Evolutionary conservation across 73 alveolate genomes (phyloP).

Genomic region (Paramecium biaurelia): DNA sequence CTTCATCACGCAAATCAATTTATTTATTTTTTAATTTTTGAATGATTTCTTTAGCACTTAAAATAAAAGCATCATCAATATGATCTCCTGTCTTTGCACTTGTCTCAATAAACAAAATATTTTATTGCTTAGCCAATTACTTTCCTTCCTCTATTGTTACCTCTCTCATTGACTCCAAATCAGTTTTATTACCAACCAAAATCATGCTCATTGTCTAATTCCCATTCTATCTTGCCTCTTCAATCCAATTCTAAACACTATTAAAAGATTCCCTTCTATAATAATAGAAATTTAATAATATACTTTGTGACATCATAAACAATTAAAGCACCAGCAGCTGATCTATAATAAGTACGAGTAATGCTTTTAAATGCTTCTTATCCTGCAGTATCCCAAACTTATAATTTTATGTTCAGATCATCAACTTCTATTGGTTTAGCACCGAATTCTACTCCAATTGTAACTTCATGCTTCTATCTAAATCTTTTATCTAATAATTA

Average conservation of each 20-base stretch:
- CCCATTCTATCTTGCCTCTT: slow-evolving; percentile 69
- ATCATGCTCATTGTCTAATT: slow-evolving; percentile 63
- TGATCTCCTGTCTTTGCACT: slow-evolving; percentile 77
- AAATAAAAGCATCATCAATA: slow-evolving; percentile 63
- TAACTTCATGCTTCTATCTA: slow-evolving; percentile 87
- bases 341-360: slow-evolving; percentile 60
- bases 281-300: not conserved
- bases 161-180: slow-evolving; percentile 62
- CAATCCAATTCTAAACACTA: slow-evolving; percentile 63
- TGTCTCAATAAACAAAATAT: slow-evolving; percentile 79
- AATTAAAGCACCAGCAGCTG: slow-evolving; percentile 70
- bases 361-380: slow-evolving; percentile 34
- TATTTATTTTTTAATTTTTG: not conserved
- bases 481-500: slow-evolving; percentile 89
- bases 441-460: slow-evolving; percentile 96
- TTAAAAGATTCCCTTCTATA: slow-evolving; percentile 60
- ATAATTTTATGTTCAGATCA: slow-evolving; percentile 75
- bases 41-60: not conserved
- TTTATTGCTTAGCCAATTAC: slow-evolving; percentile 73
- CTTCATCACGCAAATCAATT: slow-evolving; percentile 27
- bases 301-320: slow-evolving; percentile 69
- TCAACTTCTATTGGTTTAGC: slow-evolving; percentile 84
- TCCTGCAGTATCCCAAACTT: slow-evolving; percentile 76
- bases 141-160: slow-evolving; percentile 78
- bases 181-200: slow-evolving; percentile 70